These are phyloP conservation scores for Staphylotrichum tortipilum DNA, from an alignment of 495 filamentous ascomycete genomes.

Conservation along the genomic window DNA sequence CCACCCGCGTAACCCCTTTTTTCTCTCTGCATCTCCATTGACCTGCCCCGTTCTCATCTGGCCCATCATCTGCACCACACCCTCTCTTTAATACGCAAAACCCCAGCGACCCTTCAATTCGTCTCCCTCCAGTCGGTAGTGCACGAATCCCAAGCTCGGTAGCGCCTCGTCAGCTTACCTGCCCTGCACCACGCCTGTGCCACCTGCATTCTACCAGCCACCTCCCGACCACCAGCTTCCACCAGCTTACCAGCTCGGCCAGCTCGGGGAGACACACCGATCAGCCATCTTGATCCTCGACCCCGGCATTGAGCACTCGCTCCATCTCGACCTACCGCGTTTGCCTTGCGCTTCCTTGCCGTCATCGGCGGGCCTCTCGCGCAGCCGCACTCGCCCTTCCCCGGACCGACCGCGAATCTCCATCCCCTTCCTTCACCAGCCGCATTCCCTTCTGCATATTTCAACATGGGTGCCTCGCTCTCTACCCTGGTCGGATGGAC, in stretches of 20 bases:
- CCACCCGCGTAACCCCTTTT: conserved; percentile 5
- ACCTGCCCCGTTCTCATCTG: neutral
- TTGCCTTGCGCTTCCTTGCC: neutral
- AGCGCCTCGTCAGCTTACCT: conserved; percentile 1
- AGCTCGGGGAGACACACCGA: too few species aligned
- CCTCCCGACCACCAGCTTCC: too few species aligned
- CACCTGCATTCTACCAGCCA: too few species aligned
- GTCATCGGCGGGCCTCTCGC: neutral
- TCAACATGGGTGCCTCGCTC: conserved; percentile 34
- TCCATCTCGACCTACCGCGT: neutral
- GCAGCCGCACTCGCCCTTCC: neutral
- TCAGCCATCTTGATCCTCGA: conserved; percentile 1
- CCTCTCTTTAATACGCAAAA: neutral
- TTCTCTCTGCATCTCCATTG: neutral
- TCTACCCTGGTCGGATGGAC: conserved; percentile 49
- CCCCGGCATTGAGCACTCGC: conserved; percentile 4
- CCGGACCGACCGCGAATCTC: neutral
- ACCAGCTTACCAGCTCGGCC: too few species aligned
- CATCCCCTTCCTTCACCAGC: neutral
- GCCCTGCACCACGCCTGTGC: conserved; percentile 4
- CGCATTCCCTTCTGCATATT: neutral
- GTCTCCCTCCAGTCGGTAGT: too few species aligned
- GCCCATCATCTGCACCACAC: neutral
- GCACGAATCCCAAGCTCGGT: neutral
- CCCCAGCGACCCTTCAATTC: neutral